Conservation (phyloP, 2,329 filamentous ascomycete species). For the Pseudogymnoascus sp. region DNA sequence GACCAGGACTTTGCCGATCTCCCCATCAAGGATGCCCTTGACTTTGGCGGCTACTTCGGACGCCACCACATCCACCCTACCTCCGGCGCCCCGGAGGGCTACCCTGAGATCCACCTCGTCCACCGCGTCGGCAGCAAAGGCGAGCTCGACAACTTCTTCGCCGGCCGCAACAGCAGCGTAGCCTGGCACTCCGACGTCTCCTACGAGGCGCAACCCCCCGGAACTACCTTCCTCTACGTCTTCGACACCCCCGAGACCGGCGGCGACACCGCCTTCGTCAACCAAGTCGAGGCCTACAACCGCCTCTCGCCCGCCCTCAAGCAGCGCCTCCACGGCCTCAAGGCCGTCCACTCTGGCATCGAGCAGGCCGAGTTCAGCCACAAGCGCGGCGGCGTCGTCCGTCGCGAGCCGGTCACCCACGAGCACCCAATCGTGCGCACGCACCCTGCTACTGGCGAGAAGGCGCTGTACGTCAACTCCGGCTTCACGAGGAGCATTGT, state of each 20-base stretch:
- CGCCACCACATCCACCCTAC: conserved; percentile 77
- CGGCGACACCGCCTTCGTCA: conserved; percentile 77
- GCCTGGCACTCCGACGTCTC: conserved; percentile 88
- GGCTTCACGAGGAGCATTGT: conserved; percentile 69
- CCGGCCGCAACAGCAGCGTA: conserved; percentile 66
- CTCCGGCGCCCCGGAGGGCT: conserved; percentile 64
- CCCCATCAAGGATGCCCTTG: conserved; percentile 60
- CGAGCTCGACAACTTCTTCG: conserved; percentile 53
- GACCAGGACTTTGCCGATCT: conserved; percentile 66
- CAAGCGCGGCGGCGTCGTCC: conserved; percentile 60
- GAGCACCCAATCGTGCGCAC: conserved; percentile 74
- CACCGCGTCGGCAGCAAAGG: conserved; percentile 63
- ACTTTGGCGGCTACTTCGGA: conserved; percentile 69
- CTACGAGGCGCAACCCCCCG: conserved; percentile 81
- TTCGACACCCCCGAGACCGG: conserved; percentile 75
- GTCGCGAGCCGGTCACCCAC: conserved; percentile 66
- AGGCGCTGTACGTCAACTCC: conserved; percentile 74
- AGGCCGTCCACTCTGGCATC: conserved; percentile 71
- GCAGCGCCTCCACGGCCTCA: conserved; percentile 71
- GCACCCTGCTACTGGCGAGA: conserved; percentile 76
- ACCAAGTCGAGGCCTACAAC: conserved; percentile 73
- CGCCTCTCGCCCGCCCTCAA: conserved; percentile 72
- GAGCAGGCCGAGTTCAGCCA: conserved; percentile 70
- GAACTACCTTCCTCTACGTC: conserved; percentile 82
- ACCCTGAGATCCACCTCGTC: conserved; percentile 71